Evolutionary conservation across 2,329 filamentous ascomycete species (phyloP).

Genomic region (Sclerotinia trifoliorum): DNA sequence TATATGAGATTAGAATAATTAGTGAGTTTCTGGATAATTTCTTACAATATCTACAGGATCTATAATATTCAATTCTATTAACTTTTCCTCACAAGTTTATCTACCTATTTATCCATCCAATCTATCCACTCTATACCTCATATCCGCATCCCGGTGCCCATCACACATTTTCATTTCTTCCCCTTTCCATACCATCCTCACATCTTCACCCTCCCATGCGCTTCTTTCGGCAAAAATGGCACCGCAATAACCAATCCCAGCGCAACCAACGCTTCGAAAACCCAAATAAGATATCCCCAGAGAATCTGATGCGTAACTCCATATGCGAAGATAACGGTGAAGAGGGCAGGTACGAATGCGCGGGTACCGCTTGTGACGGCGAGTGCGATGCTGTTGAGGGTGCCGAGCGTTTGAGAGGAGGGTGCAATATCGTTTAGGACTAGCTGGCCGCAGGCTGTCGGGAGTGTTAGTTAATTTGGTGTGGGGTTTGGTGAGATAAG

Average conservation of each 20-base stretch:
- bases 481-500: background rate
- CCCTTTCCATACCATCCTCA: background rate
- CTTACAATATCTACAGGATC: too few relatives aligned
- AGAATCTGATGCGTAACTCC: conserved; percentile 62
- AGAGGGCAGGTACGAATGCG: conserved; percentile 63
- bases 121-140: background rate
- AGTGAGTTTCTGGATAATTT: too few relatives aligned
- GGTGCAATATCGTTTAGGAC: conserved; percentile 73
- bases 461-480: conserved; percentile 44
- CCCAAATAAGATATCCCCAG: conserved; percentile 64
- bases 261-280: conserved; percentile 49
- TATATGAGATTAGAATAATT: too few relatives aligned
- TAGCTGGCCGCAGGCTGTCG: conserved; percentile 68
- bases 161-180: too few relatives aligned
- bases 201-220: conserved; percentile 26
- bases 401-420: conserved; percentile 61
- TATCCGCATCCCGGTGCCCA: too few relatives aligned
- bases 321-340: conserved; percentile 66
- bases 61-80: background rate
- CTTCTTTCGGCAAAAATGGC: conserved; percentile 41
- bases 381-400: conserved; percentile 67
- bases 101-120: background rate
- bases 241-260: conserved; percentile 37
- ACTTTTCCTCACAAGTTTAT: background rate
- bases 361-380: conserved; percentile 61